Percentiles rank a stretch among this genome's conserved stretches.
These are phyloP conservation scores for Colletotrichum sp. DNA, from an alignment of 2,329 filamentous ascomycete species.

Conservation along the genomic window DNA sequence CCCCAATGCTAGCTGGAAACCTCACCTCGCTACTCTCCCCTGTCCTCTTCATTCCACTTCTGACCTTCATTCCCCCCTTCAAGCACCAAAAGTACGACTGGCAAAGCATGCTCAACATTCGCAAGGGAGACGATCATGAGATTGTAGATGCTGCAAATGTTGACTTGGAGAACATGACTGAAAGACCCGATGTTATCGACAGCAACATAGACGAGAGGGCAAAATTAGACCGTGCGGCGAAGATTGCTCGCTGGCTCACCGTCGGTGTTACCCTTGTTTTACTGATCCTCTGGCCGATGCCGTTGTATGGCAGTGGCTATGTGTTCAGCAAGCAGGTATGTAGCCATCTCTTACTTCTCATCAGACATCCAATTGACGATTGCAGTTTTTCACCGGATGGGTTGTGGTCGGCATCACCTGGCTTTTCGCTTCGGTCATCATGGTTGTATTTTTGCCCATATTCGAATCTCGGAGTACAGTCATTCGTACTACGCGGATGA, in stretches of 20 bases:
- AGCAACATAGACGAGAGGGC: conserved; percentile 36
- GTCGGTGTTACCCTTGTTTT: conserved; percentile 62
- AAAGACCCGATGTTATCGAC: conserved; percentile 25
- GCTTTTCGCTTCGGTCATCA: conserved; percentile 54
- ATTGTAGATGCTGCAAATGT: conserved; percentile 64
- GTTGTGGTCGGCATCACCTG: conserved; percentile 73
- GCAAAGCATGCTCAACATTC: conserved; percentile 75
- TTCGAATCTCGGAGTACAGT: conserved; percentile 19
- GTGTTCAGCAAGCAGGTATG: conserved; percentile 27
- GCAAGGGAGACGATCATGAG: conserved; percentile 74
- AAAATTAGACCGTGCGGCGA: conserved; percentile 51
- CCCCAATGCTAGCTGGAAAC: conserved; percentile 82
- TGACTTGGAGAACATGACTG: conserved; percentile 67
- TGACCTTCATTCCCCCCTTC: conserved; percentile 57
- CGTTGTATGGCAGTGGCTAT: conserved; percentile 31
- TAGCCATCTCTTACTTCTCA: accelerated
- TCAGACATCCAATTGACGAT: accelerated
- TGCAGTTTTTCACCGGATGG: conserved; percentile 74
- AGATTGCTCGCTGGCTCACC: conserved; percentile 51
- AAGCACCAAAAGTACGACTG: conserved; percentile 74
- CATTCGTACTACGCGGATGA: conserved; percentile 11
- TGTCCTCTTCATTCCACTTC: conserved; percentile 69
- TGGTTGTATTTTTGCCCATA: conserved; percentile 19
- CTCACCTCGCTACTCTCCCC: conserved; percentile 77
- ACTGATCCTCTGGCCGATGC: conserved; percentile 32